These are phyloP conservation scores for Parathielavia hyrcaniae DNA, from an alignment of 495 filamentous ascomycete species.

Conservation along the genomic window DNA sequence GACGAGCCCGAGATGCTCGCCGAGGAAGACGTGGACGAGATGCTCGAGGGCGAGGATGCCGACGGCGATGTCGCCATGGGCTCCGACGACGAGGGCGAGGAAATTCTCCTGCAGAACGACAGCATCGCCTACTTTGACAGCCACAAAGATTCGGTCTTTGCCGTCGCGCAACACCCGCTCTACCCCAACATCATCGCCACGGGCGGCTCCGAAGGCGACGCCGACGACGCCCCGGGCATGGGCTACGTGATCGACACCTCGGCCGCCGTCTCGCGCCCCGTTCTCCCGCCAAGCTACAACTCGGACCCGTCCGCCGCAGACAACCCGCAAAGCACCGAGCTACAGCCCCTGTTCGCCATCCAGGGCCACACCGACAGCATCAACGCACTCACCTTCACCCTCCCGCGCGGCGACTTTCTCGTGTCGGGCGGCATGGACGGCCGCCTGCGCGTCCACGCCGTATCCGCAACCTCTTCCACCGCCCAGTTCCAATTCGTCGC, in stretches of 20 bases:
- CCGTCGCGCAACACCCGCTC: conserved; percentile 84
- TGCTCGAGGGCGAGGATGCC: conserved; percentile 58
- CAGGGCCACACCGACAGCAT: conserved; percentile 88
- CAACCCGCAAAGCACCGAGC: conserved; percentile 42
- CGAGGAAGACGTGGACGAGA: conserved; percentile 52
- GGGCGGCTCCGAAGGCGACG: conserved; percentile 77
- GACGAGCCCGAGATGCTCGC: conserved; percentile 57
- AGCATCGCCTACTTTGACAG: conserved; percentile 83
- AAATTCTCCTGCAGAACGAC: conserved; percentile 80
- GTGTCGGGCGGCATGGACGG: conserved; percentile 81
- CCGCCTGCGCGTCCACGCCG: conserved; percentile 62
- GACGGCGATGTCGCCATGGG: conserved; percentile 72
- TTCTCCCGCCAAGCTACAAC: conserved; percentile 70
- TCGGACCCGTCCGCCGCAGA: conserved; percentile 51
- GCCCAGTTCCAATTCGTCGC: conserved; percentile 67
- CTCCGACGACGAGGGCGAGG: conserved; percentile 57
- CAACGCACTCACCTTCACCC: conserved; percentile 75
- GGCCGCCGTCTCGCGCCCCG: conserved; percentile 52
- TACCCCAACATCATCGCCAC: conserved; percentile 74
- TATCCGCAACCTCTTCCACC: conserved; percentile 62
- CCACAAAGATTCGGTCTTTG: conserved; percentile 84
- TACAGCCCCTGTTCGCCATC: conserved; percentile 60
- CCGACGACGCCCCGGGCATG: conserved; percentile 51
- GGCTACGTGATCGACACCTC: conserved; percentile 75
- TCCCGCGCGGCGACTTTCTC: conserved; percentile 77